Conservation (phyloP, 164 flowering plant species). For the Sextonia rubra region DNA sequence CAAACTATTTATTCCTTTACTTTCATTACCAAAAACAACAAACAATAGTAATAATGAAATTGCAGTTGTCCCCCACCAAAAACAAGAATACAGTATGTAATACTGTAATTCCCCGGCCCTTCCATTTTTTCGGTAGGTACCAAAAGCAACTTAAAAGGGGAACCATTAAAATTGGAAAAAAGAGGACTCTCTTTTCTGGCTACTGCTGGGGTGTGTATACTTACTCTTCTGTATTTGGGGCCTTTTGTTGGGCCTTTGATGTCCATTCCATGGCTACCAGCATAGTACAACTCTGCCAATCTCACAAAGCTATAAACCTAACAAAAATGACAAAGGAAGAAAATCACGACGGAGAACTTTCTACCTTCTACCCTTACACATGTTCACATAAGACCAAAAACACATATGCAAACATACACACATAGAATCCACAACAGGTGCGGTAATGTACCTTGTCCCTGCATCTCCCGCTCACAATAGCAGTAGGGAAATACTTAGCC, state of each 20-base stretch:
- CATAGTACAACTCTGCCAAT: constrained; percentile 69
- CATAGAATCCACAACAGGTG: background rate
- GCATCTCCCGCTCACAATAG: constrained; percentile 82
- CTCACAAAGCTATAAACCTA: constrained; percentile 68
- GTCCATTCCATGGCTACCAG: constrained; percentile 98
- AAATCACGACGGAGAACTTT: background rate
- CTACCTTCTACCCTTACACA: background rate
- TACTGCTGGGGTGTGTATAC: background rate
- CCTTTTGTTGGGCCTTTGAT: constrained; percentile 64
- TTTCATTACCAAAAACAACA: no score
- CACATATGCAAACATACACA: background rate
- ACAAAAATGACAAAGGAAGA: background rate
- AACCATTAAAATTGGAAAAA: no score
- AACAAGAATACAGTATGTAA: no score
- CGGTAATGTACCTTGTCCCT: constrained; percentile 63
- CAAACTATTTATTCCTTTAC: background rate
- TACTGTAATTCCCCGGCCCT: no score
- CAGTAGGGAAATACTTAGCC: constrained; percentile 72
- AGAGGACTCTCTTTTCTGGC: no score
- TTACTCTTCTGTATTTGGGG: constrained; percentile 34
- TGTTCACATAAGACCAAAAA: no score
- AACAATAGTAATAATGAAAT: background rate
- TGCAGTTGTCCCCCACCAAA: background rate
- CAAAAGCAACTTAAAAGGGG: no score
- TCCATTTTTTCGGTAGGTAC: no score